A percentile compares a stretch with the other conserved stretches of the same genome.
These are phyloP conservation scores for Carex cristatella DNA, from an alignment of 176 grass and related monocot genomes.

Conservation along the genomic window DNA sequence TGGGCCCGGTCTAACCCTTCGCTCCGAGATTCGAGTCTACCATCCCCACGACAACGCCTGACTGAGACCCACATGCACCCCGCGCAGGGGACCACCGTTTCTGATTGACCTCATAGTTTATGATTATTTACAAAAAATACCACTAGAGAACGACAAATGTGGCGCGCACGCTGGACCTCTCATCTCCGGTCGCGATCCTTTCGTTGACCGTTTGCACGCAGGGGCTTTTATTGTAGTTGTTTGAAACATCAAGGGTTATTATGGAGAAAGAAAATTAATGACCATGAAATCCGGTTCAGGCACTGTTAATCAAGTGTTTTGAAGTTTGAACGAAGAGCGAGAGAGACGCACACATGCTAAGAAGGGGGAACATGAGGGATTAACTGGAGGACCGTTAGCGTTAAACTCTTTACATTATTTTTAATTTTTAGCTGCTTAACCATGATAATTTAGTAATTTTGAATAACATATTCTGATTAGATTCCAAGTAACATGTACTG, in stretches of 20 bases:
- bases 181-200: background rate
- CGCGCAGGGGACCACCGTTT: background rate
- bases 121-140: background rate
- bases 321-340: background rate
- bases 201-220: constrained; percentile 17
- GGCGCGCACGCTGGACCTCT: background rate
- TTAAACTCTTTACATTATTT: no score
- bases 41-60: constrained; percentile 23
- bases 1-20: background rate
- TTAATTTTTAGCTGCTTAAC: background rate
- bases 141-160: constrained; percentile 1
- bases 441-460: background rate
- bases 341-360: background rate
- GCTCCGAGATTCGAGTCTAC: constrained; percentile 27
- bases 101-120: background rate
- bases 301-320: background rate
- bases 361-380: background rate
- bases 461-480: no score
- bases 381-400: background rate
- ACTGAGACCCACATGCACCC: constrained; percentile 25
- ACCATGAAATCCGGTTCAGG: constrained; percentile 19
- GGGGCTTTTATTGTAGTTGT: background rate
- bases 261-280: background rate
- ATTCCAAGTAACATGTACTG: no score
- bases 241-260: background rate